Percentiles rank a stretch among this genome's conserved stretches.
phyloP scores from a whole-genome alignment of 192 early-diverging fungal species.

The Lobosporangium transversale region DNA sequence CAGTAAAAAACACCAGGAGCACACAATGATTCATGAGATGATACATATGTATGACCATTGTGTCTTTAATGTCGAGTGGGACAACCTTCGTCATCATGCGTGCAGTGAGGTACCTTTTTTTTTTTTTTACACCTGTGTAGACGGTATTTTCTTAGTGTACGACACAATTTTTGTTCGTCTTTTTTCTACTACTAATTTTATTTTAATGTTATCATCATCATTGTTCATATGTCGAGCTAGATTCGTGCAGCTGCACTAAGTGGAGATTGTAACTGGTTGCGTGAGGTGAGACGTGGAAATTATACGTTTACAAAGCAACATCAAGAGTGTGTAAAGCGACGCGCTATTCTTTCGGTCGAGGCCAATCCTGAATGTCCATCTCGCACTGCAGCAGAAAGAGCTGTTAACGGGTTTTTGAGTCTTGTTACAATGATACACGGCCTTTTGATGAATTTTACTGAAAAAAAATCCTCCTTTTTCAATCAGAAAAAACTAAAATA shows the following conservation, averaged over 20 bases:
- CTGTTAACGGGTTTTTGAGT: constrained; percentile 87
- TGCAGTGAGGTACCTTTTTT: constrained; percentile 70
- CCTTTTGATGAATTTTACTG: constrained; percentile 96
- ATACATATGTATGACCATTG: constrained; percentile 85
- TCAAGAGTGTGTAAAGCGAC: constrained; percentile 87
- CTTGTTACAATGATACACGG: constrained; percentile 93
- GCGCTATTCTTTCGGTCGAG: constrained; percentile 81
- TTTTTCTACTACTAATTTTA: no score
- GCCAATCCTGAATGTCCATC: constrained; percentile 82
- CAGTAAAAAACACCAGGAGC: constrained; percentile 85
- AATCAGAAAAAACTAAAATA: not conserved
- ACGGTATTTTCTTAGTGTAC: no score
- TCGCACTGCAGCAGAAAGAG: constrained; percentile 82
- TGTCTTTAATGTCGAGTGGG: constrained; percentile 78
- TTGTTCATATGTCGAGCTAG: no score
- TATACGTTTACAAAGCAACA: constrained; percentile 81
- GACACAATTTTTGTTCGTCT: no score
- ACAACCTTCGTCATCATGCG: constrained; percentile 79
- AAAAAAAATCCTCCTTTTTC: not conserved
- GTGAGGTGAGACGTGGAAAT: constrained; percentile 74
- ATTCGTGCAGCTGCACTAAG: constrained; percentile 81
- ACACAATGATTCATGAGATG: constrained; percentile 95
- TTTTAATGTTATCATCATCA: no score
- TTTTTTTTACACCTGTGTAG: no score
- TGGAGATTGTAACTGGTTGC: constrained; percentile 79